Evolutionary conservation across 2,329 filamentous ascomycete species (phyloP), one percentile per base, ranked within the genome.

Genomic region (Colletotrichum falcatum): DNA sequence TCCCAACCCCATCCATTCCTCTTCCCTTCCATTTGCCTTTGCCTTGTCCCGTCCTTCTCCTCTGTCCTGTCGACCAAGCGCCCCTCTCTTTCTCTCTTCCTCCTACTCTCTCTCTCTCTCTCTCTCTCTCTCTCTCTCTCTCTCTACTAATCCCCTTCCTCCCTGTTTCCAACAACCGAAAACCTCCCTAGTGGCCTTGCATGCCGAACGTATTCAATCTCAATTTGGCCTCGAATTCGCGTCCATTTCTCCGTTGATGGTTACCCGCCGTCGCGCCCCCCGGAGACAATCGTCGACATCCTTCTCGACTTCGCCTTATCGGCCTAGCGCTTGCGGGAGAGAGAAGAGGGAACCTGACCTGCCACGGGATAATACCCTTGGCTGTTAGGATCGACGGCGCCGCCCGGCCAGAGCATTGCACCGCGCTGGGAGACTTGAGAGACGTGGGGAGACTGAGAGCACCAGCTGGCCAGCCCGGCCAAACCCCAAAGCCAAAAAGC

Each of bases 1-100:
- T 72, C 69, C 75, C 75, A 75, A 73, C 75, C 76, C 75, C 74
- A 73, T 75, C 72, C 73, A 73, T 72, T 71, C 71, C 59, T 65
- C 70, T 66, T 61, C 33, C 59, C 14, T 49, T 33, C 58, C 58
- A 60, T 33, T 48, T 63, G 62, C 62, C 42, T 65, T 72, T 61
- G 61, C 63, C 49, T 64, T 71, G 39, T 44, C 61, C 51, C 58
- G 53, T 70, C 48, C 28, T 58, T 42, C 49, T 46, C 23, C 62
- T 70, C 63, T n/a, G 42, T 61, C 30, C 53, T 35, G 42, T 59
- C 23, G 42, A 65, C 51, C 51, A 55, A 42, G 61, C 61, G 61
- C 61, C 35, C 63, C 54, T 61, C 63, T 61, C 42, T 51, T 51
- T 54, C 49, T 42, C 37, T 59, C 58, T 42, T 61, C 61, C 48